A percentile compares a stretch with the other conserved stretches of the same genome.
These are phyloP conservation scores for Collybia sordida DNA, from an alignment of 768 basidiomycete species.

Conservation along the genomic window DNA sequence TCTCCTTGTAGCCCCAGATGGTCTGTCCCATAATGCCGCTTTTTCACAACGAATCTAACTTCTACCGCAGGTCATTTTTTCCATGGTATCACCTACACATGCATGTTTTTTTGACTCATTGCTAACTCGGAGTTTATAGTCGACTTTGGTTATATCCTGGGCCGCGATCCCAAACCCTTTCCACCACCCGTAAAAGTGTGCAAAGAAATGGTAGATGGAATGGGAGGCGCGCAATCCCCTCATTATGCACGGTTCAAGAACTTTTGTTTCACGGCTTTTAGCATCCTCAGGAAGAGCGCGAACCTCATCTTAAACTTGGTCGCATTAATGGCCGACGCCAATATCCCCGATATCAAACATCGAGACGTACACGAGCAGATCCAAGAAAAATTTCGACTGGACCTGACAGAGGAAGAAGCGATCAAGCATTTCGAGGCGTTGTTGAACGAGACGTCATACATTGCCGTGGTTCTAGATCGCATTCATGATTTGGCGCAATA, in stretches of 20 bases:
- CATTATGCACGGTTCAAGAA: constrained; percentile 96
- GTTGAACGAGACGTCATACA: constrained; percentile 92
- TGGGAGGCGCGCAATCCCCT: constrained; percentile 96
- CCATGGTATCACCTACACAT: constrained; percentile 57
- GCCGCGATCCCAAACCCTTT: constrained; percentile 96
- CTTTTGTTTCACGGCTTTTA: constrained; percentile 97
- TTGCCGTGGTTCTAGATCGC: constrained; percentile 89
- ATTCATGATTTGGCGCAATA: constrained; percentile 92
- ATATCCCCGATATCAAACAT: constrained; percentile 96
- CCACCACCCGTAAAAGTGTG: constrained; percentile 98
- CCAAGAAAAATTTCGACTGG: constrained; percentile 94
- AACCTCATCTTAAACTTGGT: constrained; percentile 97
- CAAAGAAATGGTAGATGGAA: constrained; percentile 99
- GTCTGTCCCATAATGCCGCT: constrained; percentile 33
- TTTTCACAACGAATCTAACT: neutral
- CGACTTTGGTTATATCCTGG: constrained; percentile 98
- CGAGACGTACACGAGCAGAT: constrained; percentile 86
- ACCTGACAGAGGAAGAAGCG: constrained; percentile 94
- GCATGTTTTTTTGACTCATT: constrained; percentile 8
- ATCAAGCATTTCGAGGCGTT: constrained; percentile 95
- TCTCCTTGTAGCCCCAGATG: constrained; percentile 88
- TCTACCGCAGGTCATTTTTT: constrained; percentile 79
- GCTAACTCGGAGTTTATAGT: constrained; percentile 47
- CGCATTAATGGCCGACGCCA: constrained; percentile 95
- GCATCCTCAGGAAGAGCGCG: constrained; percentile 92